These are phyloP conservation scores for Ephemerocybe angulata DNA, from an alignment of 768 basidiomycete genomes.

Conservation along the genomic window DNA sequence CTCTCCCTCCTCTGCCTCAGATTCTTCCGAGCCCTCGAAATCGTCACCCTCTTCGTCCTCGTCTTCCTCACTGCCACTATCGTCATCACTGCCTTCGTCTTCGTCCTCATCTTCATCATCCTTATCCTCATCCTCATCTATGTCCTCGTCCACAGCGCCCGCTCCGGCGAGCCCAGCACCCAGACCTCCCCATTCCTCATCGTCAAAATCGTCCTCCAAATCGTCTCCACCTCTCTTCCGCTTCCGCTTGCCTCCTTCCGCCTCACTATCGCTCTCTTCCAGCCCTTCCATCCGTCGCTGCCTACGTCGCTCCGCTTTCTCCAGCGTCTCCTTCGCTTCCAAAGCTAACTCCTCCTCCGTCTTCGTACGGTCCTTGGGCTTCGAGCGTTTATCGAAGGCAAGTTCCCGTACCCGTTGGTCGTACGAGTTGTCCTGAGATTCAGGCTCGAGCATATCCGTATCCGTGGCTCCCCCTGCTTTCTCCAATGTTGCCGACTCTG, in stretches of 20 bases:
- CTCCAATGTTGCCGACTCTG: constrained; percentile 13
- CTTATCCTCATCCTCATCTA: constrained; percentile 34
- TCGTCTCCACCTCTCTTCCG: constrained; percentile 76
- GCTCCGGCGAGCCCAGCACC: constrained; percentile 38
- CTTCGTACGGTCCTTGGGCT: constrained; percentile 92
- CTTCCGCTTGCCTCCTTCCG: constrained; percentile 42
- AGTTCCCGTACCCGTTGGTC: constrained; percentile 91
- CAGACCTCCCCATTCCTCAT: constrained; percentile 41
- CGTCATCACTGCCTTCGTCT: constrained; percentile 35
- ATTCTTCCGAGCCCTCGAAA: constrained; percentile 32
- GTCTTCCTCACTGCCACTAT: constrained; percentile 33
- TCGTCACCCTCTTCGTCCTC: constrained; percentile 26
- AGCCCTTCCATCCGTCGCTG: constrained; percentile 83
- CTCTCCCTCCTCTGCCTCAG: constrained; percentile 44
- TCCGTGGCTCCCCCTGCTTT: constrained; percentile 15
- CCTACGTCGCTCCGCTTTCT: constrained; percentile 79
- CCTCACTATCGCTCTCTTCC: constrained; percentile 63
- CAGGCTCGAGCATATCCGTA: too few species aligned
- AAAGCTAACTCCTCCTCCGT: constrained; percentile 92
- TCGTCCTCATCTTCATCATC: constrained; percentile 37
- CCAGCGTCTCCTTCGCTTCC: constrained; percentile 82
- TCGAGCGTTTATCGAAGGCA: constrained; percentile 89
- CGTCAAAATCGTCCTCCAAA: constrained; percentile 80
- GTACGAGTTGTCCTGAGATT: constrained; percentile 63
- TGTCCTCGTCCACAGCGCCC: constrained; percentile 29